Conservation (phyloP, 768 basidiomycete species). For the Phaeolepiota aurea region DNA sequence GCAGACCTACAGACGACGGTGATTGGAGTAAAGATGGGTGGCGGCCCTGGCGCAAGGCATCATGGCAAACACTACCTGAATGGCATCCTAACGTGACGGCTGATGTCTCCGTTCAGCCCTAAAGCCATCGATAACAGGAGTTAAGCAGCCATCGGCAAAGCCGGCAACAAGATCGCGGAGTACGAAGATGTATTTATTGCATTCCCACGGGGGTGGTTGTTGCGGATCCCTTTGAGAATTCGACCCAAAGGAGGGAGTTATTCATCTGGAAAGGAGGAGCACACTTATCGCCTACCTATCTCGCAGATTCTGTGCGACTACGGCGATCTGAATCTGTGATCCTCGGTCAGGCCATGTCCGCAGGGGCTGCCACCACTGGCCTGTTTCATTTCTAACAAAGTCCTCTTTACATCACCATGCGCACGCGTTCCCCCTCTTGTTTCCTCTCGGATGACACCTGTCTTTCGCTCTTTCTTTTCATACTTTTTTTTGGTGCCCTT, state of each 20-base stretch:
- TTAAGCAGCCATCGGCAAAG: conserved; percentile 5
- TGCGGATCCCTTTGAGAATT: conserved; percentile 14
- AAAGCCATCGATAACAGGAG: too few relatives aligned
- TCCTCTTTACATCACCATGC: conserved; percentile 11
- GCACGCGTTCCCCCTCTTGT: conserved; percentile 1
- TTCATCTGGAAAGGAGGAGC: not conserved
- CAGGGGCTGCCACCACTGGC: conserved; percentile 13
- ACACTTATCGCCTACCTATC: conserved; percentile 7
- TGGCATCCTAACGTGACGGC: too few relatives aligned
- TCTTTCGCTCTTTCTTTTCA: not conserved
- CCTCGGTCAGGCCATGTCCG: conserved; percentile 23
- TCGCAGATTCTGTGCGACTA: conserved; percentile 11
- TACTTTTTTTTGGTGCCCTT: not conserved
- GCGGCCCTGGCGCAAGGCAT: too few relatives aligned
- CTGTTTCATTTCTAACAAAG: conserved; percentile 14
- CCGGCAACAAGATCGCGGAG: conserved; percentile 9
- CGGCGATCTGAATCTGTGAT: conserved; percentile 24
- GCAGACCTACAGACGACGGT: too few relatives aligned
- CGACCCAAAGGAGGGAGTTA: conserved; percentile 1
- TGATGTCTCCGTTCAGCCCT: too few relatives aligned
- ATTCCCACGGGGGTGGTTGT: not conserved
- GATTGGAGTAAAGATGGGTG: too few relatives aligned
- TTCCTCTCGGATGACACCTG: not conserved
- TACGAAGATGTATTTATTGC: not conserved
- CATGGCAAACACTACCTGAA: too few relatives aligned